Conservation (phyloP, 768 basidiomycete species). For the Daedalea quercina region DNA sequence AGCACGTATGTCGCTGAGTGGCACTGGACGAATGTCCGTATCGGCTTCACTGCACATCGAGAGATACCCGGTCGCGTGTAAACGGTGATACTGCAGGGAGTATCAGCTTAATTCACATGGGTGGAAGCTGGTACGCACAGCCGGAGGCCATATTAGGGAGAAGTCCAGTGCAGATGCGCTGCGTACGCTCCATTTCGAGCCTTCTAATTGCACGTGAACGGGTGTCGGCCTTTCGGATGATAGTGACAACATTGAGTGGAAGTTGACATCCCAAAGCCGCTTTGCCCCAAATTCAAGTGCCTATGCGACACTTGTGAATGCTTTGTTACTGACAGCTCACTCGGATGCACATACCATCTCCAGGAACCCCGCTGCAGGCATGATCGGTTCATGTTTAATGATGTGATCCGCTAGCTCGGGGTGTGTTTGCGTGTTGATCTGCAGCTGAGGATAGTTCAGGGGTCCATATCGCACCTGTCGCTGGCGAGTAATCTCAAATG, state of each 20-base stretch:
- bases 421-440: slow-evolving; percentile 30
- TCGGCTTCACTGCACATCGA: not conserved
- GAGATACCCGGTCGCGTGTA: slow-evolving; percentile 7
- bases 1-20: not conserved
- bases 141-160: slow-evolving; percentile 3
- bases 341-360: slow-evolving; percentile 27
- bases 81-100: slow-evolving; percentile 5
- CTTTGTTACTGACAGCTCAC: slow-evolving; percentile 4
- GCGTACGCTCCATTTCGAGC: slow-evolving; percentile 22
- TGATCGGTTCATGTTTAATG: slow-evolving; percentile 38
- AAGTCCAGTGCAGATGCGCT: slow-evolving; percentile 13
- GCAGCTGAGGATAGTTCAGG: slow-evolving; percentile 28
- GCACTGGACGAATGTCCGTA: not conserved
- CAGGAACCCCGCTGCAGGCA: slow-evolving; percentile 39
- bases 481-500: slow-evolving; percentile 13
- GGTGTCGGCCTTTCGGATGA: slow-evolving; percentile 17
- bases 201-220: slow-evolving; percentile 15
- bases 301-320: slow-evolving; percentile 11
- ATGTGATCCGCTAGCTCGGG: slow-evolving; percentile 38
- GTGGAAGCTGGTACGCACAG: not conserved
- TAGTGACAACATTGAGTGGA: slow-evolving; percentile 19
- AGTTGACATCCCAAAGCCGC: slow-evolving; percentile 21
- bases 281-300: slow-evolving; percentile 29
- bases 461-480: slow-evolving; percentile 26
- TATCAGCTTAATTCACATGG: not conserved